Base-by-base conservation (phyloP, 371 early-diverging fungal genomes). In the Mucor plumbeus region DNA sequence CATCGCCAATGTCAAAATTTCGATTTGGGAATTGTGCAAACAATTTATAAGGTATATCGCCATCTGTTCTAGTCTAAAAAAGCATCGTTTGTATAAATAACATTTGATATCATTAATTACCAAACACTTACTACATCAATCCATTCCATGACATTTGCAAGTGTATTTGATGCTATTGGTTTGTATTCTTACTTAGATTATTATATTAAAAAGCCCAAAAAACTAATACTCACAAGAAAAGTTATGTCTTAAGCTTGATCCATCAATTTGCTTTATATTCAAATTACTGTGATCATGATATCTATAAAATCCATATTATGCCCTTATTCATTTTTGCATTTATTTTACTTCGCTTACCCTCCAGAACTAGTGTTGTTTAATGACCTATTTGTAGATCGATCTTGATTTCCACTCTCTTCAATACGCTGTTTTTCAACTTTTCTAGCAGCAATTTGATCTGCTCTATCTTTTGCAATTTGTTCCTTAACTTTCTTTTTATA, bases 1-100 rank as follows among this genome's bases (percentile, higher is more conserved):
- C 86, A 47, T 86, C 86, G 2, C 72, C 71, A 39, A 76, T 69
- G 56, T 70, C 70, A 47, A 80, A 77, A 35, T 80, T 73, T 15
- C 76, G 69, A 4, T 72, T 77, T 15, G 81, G 81, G 43, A 77
- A 80, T 38, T 80, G 81, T n/a, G 76, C 70, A 47, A 77, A 56
- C 19, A 80, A 38, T 60, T 71, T 73, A 41, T 70, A 80, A 4
- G 81, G 81, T 31, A 68, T 70, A 19, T 80, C 81, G 0, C 81
- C 74, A 61, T 80, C 81, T 26, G 72, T 74, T 53, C 78, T 64
- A 36, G 69, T 54, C 72, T 75, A 59, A 40, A n/a, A 33, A 38
- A 38, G 5, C 7, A 19, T 59, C 17, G 56, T 0, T 38, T 38
- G 38, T 10, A 31, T 39, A 41, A 8, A 14, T 35, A 17, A 21